Base-by-base conservation (phyloP, 768 basidiomycete genomes). In the Amanita phalloides region DNA sequence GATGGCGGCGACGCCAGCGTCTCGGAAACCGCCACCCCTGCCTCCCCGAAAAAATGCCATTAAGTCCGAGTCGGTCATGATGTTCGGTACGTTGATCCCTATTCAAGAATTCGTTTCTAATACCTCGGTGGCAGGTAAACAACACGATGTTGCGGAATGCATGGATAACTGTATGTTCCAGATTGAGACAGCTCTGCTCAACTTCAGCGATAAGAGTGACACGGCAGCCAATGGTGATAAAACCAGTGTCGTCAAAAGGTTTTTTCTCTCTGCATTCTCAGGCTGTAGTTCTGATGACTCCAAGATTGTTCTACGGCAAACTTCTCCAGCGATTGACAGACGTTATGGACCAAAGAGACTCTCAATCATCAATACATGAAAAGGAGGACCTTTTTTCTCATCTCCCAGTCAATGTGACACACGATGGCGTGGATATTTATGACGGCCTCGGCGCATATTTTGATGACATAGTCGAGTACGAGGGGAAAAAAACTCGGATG, bases 111-210 rank as follows among this genome's bases (percentile, higher is more conserved):
- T 35, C 48, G 61, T 37, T 60, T 32, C 32, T 45, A 44, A 55
- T n/a, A 61, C 38, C 44, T 54, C 53, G 6, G 20, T 20, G 2
- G 6, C 33, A 91, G 93, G 95, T 4, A 86, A 87, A 59, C 96
- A 99, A 61, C 95, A 99, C 61, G 96, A 99, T 64, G 94, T 98
- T 10, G 86, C 95, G 0, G 96, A 99, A 67, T 97, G 95, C 68
- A 91, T 98, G 86, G 95, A 98, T 67, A 98, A 98, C 60, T 94
- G 94, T 71, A 87, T 99, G 76, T 96, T 96, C 69, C 96, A 98
- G 66, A 92, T 98, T 47, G 96, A 99, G 66, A 86, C 90, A 3
- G 93, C 92, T 1, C 64, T 91, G 44, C 72, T 91, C 36, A 87
- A 87, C 60, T 86, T 92, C 54, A 79, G 79, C 47, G 74, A 68